These are phyloP conservation scores for Edaphochlamys debaryana DNA, from an alignment of 139 green algal species.

Conservation along the genomic window DNA sequence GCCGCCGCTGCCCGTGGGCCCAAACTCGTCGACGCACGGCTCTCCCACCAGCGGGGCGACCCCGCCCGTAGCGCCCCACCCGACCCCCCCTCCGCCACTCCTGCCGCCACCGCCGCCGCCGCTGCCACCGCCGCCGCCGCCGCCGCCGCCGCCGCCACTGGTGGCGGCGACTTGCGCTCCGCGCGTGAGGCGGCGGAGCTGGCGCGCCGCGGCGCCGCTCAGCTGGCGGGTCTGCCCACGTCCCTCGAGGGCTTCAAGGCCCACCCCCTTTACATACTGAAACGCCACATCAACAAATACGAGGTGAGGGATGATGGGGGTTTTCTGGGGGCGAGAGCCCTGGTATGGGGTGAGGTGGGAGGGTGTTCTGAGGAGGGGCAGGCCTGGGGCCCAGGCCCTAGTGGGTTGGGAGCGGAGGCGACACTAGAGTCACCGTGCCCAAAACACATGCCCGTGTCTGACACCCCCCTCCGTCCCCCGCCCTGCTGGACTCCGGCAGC, in stretches of 20 bases:
- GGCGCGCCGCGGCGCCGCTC: constrained; percentile 33
- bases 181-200: constrained; percentile 83
- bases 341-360: no score
- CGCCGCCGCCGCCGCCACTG: background rate
- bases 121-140: background rate
- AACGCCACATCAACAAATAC: constrained; percentile 86
- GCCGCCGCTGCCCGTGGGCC: no score
- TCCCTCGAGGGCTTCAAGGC: constrained; percentile 85
- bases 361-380: no score
- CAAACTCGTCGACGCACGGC: constrained; percentile 15
- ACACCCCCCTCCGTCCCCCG: no score
- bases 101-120: background rate
- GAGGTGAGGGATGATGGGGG: constrained; percentile 57
- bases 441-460: no score
- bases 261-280: constrained; percentile 79
- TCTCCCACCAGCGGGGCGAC: constrained; percentile 27
- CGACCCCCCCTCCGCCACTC: background rate
- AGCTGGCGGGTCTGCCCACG: constrained; percentile 63
- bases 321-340: no score
- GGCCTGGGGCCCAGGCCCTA: no score
- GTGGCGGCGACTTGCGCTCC: constrained; percentile 44
- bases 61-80: no score
- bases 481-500: no score
- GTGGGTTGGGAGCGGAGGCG: no score
- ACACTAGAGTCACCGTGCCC: no score